These are phyloP conservation scores for Exophiala aquamarina DNA, from an alignment of 2,329 filamentous ascomycete species.

Conservation along the genomic window DNA sequence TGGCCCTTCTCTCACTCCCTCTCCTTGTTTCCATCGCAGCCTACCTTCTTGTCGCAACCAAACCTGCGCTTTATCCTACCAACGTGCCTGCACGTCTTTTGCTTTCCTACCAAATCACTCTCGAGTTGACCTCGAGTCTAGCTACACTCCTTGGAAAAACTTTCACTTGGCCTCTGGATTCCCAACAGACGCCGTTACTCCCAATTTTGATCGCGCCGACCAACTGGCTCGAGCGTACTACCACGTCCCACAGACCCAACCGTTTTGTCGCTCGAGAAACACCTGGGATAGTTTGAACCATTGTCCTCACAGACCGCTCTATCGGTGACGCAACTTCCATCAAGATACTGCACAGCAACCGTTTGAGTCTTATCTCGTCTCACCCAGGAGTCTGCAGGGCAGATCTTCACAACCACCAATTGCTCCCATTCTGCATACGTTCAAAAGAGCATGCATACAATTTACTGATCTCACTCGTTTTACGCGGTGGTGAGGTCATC, in stretches of 20 bases:
- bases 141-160: too few species aligned
- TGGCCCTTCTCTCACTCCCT: neutral
- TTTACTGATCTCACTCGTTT: conserved; percentile 7
- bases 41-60: neutral
- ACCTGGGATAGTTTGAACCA: neutral
- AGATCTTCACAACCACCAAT: neutral
- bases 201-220: too few species aligned
- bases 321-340: neutral
- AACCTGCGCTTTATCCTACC: neutral
- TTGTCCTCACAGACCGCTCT: too few species aligned
- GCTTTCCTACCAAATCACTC: neutral
- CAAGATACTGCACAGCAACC: neutral
- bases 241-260: conserved; percentile 1
- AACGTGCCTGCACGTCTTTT: neutral
- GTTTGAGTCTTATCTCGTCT: neutral
- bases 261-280: conserved; percentile 19
- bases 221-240: conserved; percentile 8
- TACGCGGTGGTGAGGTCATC: too few species aligned
- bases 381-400: neutral
- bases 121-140: conserved; percentile 9
- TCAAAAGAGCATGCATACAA: conserved; percentile 15
- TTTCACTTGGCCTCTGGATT: neutral
- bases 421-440: neutral
- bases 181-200: conserved; percentile 1
- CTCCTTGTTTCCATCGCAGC: neutral